Evolutionary conservation across 176 grass and related monocot genomes (phyloP).

Genomic region (Carex pumila): DNA sequence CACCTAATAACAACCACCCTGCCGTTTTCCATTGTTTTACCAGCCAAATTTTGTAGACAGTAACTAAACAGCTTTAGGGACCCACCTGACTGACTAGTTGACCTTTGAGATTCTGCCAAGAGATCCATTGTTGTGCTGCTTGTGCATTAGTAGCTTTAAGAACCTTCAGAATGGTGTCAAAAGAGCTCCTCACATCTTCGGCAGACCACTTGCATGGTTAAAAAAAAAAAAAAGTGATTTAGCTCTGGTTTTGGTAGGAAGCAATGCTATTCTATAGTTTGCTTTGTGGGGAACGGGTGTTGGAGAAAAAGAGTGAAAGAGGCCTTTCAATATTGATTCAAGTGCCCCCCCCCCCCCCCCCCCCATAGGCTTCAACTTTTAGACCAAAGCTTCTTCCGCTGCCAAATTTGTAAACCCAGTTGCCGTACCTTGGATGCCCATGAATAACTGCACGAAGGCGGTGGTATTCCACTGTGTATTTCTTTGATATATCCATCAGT

Average conservation of each 20-base stretch:
- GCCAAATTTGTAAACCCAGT: slow-evolving; percentile 64
- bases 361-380: slow-evolving; percentile 38
- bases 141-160: slow-evolving; percentile 29
- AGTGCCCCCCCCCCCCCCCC: slow-evolving; percentile 33
- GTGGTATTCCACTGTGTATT: slow-evolving; percentile 42
- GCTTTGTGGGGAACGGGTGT: slow-evolving; percentile 21
- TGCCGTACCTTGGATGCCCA: slow-evolving; percentile 55
- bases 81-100: slow-evolving; percentile 23
- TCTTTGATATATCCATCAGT: slow-evolving; percentile 57
- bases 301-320: slow-evolving; percentile 33
- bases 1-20: slow-evolving; percentile 33
- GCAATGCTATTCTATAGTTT: slow-evolving; percentile 43
- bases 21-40: slow-evolving; percentile 28
- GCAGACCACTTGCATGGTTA: slow-evolving; percentile 27
- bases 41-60: slow-evolving; percentile 36
- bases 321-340: slow-evolving; percentile 31
- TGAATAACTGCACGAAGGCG: slow-evolving; percentile 32
- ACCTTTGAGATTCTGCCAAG: slow-evolving; percentile 38
- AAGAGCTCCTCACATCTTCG: slow-evolving; percentile 32
- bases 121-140: slow-evolving; percentile 25
- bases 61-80: slow-evolving; percentile 41
- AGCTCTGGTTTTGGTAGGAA: slow-evolving; percentile 29
- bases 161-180: slow-evolving; percentile 41
- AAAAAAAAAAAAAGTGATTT: background rate
- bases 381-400: slow-evolving; percentile 55